Conservation (phyloP, 345 rosid species). For the Microcos paniculata region DNA sequence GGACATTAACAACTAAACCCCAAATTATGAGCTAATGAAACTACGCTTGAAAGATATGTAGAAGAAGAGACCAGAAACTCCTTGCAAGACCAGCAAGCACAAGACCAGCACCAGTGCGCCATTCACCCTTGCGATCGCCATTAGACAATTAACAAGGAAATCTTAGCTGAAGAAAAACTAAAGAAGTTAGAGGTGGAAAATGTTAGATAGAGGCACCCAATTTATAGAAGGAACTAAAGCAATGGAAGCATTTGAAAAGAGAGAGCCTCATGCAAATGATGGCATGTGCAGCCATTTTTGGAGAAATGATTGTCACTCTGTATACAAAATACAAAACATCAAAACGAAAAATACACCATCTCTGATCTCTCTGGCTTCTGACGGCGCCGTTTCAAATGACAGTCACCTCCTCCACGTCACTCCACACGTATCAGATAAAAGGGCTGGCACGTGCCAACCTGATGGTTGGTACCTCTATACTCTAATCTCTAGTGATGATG, state of each 20-base stretch:
- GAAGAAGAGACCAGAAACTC: conserved; percentile 36
- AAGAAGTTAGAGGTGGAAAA: not conserved
- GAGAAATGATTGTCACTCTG: conserved; percentile 28
- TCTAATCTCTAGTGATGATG: not conserved
- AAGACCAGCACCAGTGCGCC: conserved; percentile 26
- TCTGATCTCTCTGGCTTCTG: conserved; percentile 10
- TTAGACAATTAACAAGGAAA: not conserved
- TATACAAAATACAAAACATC: no score
- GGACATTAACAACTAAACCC: not conserved
- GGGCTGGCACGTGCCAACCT: conserved; percentile 8
- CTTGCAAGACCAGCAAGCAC: conserved; percentile 33
- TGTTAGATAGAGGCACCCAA: not conserved
- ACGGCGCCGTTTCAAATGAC: conserved; percentile 39
- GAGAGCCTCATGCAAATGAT: conserved; percentile 38
- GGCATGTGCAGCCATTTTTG: conserved; percentile 53
- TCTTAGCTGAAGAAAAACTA: not conserved
- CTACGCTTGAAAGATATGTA: not conserved
- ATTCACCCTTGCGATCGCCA: conserved; percentile 19
- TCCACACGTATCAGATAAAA: not conserved
- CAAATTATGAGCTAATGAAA: not conserved
- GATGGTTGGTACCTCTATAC: no score
- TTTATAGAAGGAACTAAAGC: conserved; percentile 27
- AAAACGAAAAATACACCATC: not conserved
- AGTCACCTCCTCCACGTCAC: conserved; percentile 22
- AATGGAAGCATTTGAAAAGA: not conserved